Base-by-base conservation (phyloP, 192 early-diverging fungal genomes). In the Coemansia umbellata region DNA sequence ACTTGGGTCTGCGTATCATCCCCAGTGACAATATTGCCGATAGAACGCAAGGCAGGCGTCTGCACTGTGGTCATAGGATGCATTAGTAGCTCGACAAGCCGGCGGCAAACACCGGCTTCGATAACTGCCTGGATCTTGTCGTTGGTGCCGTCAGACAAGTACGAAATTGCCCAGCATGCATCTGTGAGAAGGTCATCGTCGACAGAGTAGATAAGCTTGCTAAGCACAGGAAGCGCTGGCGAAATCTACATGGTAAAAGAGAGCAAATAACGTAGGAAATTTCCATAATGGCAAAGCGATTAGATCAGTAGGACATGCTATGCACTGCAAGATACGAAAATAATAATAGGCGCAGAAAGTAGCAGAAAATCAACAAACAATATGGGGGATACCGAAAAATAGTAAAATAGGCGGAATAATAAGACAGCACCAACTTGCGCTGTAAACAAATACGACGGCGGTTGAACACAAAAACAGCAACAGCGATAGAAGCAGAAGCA, bases 81-180 rank as follows among this genome's bases (percentile, higher is more conserved):
- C 86, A 84, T 82, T 50, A 99, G 82, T 37, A 99, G 81, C 66
- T 96, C 93, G 47, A 97, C 92, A 19, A 99, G 81, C 31, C 94
- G 90, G 36, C 91, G 82, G 75, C 90, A 93, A 35, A 97, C 91
- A 37, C 92, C 93, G 15, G 90, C 80, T 64, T 99, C 94, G 55
- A 99, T 93, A 8, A 99, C 96, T 9, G 92, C 90, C 68, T 97
- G 94, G 42, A 99, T 97, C 79, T 95, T 95, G 57, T 97, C 93
- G 76, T 99, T 97, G 31, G 85, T 42, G 1, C 96, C 96, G 60
- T 99, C 95, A 18, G 94, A 96, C 23, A 99, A 85, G 60, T 99
- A 99, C n/a, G 96, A 97, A 55, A 99, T 90, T 17, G 96, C 96
- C 96, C 96, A 99, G 83, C 95, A 97, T n/a, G 96, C 90, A 68